Evolutionary conservation across 2,329 filamentous ascomycete species (phyloP).

Genomic region (Aspergillus ibericus): DNA sequence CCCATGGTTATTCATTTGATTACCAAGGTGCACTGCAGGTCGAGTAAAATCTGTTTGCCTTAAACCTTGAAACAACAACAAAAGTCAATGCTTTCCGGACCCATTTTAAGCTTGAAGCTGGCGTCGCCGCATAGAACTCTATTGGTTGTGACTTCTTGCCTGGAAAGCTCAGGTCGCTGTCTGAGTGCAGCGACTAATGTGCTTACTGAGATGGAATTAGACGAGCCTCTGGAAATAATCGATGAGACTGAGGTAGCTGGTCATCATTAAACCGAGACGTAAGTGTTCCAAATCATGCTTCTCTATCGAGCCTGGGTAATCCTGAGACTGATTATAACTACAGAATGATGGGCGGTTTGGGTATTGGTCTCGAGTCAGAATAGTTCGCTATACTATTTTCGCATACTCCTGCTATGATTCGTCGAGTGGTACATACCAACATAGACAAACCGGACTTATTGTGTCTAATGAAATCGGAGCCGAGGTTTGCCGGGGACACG

Average conservation of each 20-base stretch:
- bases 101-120: constrained; percentile 50
- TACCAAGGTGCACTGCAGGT: constrained; percentile 45
- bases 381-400: too few species aligned
- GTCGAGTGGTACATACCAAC: neutral
- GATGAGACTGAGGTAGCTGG: neutral
- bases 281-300: neutral
- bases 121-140: constrained; percentile 44
- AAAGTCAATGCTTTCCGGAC: constrained; percentile 42
- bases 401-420: neutral
- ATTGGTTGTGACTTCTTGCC: constrained; percentile 41
- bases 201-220: neutral
- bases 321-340: neutral
- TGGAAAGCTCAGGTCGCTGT: constrained; percentile 3
- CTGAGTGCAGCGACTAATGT: constrained; percentile 1
- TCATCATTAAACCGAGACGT: neutral
- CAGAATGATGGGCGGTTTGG: neutral
- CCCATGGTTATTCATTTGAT: constrained; percentile 46
- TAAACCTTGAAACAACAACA: constrained; percentile 45
- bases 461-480: neutral
- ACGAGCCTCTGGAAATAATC: neutral
- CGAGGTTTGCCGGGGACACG: neutral
- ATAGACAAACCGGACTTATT: neutral
- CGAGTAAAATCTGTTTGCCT: constrained; percentile 48
- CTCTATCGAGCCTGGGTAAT: neutral
- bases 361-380: too few species aligned